Conservation (phyloP, 2,329 filamentous ascomycete genomes). For the Fusarium chaquense region DNA sequence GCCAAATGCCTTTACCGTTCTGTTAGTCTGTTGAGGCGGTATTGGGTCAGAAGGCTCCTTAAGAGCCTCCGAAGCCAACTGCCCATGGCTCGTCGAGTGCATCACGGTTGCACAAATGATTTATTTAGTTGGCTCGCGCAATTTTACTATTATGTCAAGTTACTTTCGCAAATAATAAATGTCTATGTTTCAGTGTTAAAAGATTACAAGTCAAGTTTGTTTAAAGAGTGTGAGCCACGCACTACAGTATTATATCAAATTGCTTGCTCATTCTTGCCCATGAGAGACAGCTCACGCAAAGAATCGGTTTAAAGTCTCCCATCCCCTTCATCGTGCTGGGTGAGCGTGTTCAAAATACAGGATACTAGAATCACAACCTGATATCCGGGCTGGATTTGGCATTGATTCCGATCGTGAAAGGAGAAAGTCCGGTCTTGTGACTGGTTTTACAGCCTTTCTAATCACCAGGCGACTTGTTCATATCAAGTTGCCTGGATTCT, state of each 20-base stretch:
- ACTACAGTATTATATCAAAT: neutral
- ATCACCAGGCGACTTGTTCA: neutral
- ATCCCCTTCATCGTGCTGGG: no score
- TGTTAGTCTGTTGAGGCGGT: neutral
- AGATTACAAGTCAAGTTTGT: neutral
- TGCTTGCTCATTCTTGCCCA: no score
- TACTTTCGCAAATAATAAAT: neutral
- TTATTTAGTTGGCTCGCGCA: neutral
- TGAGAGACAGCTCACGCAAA: no score
- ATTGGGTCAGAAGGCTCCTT: neutral
- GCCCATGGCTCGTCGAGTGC: neutral
- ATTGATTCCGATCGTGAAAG: neutral
- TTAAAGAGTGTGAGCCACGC: neutral
- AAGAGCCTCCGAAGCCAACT: neutral
- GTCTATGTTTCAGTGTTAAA: neutral
- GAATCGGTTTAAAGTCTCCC: no score
- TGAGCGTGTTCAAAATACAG: no score
- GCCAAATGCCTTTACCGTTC: neutral
- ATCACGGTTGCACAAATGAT: neutral
- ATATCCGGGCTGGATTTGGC: neutral
- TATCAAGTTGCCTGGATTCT: neutral
- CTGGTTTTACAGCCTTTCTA: neutral
- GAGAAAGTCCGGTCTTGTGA: fast-evolving
- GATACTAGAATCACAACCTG: no score
- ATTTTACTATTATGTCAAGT: neutral